These are phyloP conservation scores for Phoenix roebelenii DNA, from an alignment of 176 grass and related monocot genomes.

Conservation along the genomic window DNA sequence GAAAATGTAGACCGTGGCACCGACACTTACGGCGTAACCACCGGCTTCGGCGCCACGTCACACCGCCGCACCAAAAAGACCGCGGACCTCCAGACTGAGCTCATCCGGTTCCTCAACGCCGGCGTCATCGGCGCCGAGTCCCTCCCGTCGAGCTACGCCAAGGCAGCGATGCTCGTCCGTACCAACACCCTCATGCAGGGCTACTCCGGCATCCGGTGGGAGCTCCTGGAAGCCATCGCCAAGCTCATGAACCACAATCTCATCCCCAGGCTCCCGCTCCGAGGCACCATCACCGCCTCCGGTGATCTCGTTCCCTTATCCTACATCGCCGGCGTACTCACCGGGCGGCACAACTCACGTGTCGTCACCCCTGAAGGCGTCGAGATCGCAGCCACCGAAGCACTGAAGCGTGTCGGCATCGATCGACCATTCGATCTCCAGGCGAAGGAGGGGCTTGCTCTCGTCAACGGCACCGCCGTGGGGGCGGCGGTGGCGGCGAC, in stretches of 20 bases:
- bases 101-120: constrained; percentile 17
- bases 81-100: constrained; percentile 10
- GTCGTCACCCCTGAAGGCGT: constrained; percentile 9
- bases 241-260: constrained; percentile 17
- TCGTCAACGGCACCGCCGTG: constrained; percentile 16
- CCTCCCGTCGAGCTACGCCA: constrained; percentile 9
- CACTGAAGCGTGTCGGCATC: constrained; percentile 13
- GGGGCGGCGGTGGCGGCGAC: constrained; percentile 16
- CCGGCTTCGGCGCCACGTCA: constrained; percentile 17
- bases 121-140: constrained; percentile 7
- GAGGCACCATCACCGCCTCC: constrained; percentile 16
- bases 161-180: constrained; percentile 16
- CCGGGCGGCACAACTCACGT: constrained; percentile 5
- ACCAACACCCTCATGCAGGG: constrained; percentile 19
- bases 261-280: constrained; percentile 11
- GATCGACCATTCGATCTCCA: background rate
- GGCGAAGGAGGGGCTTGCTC: constrained; percentile 16
- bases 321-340: constrained; percentile 20
- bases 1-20: background rate
- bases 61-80: constrained; percentile 11
- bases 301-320: constrained; percentile 17
- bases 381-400: constrained; percentile 7
- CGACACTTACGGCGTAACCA: constrained; percentile 12
- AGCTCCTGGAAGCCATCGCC: constrained; percentile 11
- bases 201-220: constrained; percentile 21